phyloP scores from a whole-genome alignment of 495 filamentous ascomycete species.

The Mytilinidion resinicola region DNA sequence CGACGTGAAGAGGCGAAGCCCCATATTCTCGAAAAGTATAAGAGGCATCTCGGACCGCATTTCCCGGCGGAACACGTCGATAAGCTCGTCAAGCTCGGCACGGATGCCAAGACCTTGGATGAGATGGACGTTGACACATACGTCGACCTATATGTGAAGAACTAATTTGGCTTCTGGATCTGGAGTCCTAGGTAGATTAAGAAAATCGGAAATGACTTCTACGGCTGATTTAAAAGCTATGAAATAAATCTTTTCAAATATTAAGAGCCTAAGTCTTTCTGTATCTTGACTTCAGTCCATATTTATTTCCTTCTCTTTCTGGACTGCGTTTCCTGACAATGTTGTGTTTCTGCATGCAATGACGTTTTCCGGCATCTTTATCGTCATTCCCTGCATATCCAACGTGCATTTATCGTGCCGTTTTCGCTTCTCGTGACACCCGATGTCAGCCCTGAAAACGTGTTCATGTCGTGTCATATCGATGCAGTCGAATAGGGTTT shows the following conservation, averaged over 20 bases:
- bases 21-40: constrained; percentile 88
- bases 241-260: not conserved
- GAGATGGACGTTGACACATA: constrained; percentile 82
- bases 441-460: not conserved
- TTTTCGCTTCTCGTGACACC: not conserved
- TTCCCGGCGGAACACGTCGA: constrained; percentile 67
- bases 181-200: constrained; percentile 23
- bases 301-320: no score
- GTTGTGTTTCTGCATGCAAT: no score
- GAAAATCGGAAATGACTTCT: constrained; percentile 3
- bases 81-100: constrained; percentile 69
- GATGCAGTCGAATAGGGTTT: not conserved
- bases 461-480: not conserved
- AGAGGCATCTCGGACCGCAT: constrained; percentile 81
- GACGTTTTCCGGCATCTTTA: no score
- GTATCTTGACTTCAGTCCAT: no score
- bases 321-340: no score
- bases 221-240: not conserved
- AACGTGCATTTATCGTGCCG: no score
- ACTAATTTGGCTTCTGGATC: constrained; percentile 15
- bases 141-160: constrained; percentile 85
- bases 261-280: not conserved
- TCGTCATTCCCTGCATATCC: no score
- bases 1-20: constrained; percentile 96
- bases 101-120: constrained; percentile 67